A percentile compares a stretch with the other conserved stretches of the same genome.
Conservation (phyloP, 2,329 filamentous ascomycete species). For the Ceratocystis cacaofunesta region DNA sequence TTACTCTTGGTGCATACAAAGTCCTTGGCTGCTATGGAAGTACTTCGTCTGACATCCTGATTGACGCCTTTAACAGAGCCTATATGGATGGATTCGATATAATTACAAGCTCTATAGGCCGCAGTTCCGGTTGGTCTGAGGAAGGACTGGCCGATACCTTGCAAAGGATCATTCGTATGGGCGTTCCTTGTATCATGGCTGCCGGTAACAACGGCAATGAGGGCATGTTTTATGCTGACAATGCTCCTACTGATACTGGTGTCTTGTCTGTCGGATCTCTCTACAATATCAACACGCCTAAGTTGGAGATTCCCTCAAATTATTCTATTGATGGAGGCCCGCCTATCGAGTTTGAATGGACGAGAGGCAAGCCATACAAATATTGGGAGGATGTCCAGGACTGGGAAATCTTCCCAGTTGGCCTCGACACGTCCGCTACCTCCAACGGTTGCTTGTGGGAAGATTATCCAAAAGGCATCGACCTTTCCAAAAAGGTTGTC, state of each 20-base stretch:
- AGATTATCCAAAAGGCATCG: slow-evolving; percentile 28
- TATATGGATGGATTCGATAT: slow-evolving; percentile 44
- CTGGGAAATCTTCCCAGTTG: slow-evolving; percentile 36
- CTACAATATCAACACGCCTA: slow-evolving; percentile 32
- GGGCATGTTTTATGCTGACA: slow-evolving; percentile 33
- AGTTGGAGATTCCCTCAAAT: slow-evolving; percentile 29
- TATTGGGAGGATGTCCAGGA: slow-evolving; percentile 30
- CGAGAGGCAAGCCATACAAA: slow-evolving; percentile 27
- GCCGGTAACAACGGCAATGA: slow-evolving; percentile 35
- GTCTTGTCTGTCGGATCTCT: slow-evolving; percentile 37
- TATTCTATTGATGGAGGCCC: slow-evolving; percentile 28
- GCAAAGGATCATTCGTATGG: slow-evolving; percentile 35
- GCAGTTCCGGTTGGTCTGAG: slow-evolving; percentile 36
- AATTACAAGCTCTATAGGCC: slow-evolving; percentile 42
- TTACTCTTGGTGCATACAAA: slow-evolving; percentile 40
- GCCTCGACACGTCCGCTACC: slow-evolving; percentile 32
- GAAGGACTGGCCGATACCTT: slow-evolving; percentile 36
- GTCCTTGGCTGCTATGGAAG: slow-evolving; percentile 41
- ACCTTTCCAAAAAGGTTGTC: slow-evolving; percentile 40
- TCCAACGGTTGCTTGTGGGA: slow-evolving; percentile 38
- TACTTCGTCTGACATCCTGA: slow-evolving; percentile 42
- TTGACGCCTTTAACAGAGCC: slow-evolving; percentile 44
- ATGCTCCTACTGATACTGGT: slow-evolving; percentile 32
- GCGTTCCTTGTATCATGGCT: slow-evolving; percentile 38
- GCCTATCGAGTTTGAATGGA: slow-evolving; percentile 29